phyloP scores from a whole-genome alignment of 305 asterid species.

The Withania somnifera region DNA sequence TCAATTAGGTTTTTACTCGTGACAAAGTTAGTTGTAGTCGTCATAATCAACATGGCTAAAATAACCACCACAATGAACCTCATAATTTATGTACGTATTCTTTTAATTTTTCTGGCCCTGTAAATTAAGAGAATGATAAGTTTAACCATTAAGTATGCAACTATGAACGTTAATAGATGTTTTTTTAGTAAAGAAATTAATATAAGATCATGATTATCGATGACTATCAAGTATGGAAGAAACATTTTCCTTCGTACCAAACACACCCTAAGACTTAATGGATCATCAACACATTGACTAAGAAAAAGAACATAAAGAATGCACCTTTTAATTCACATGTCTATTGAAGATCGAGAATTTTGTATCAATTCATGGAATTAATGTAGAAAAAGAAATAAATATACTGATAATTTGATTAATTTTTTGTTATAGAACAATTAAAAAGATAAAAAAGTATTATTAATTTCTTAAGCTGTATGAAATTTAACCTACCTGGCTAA shows the following conservation, averaged over 20 bases:
- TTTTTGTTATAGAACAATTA: neutral
- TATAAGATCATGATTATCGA: neutral
- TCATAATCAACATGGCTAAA: slow-evolving; percentile 2
- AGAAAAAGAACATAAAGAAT: too few relatives aligned
- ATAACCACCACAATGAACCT: neutral
- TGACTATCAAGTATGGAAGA: too few relatives aligned
- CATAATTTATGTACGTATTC: slow-evolving; percentile 11
- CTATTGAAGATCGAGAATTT: too few relatives aligned
- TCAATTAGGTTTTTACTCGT: neutral
- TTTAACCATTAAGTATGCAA: neutral
- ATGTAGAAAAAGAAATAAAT: neutral
- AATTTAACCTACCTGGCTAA: neutral
- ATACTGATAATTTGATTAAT: neutral
- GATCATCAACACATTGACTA: too few relatives aligned
- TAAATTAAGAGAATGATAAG: neutral
- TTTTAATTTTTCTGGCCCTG: neutral
- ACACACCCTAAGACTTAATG: too few relatives aligned
- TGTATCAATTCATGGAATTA: too few relatives aligned
- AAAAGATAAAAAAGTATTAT: neutral
- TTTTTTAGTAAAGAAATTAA: neutral
- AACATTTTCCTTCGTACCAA: too few relatives aligned
- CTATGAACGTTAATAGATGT: neutral
- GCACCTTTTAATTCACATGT: too few relatives aligned
- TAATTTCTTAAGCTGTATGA: neutral
- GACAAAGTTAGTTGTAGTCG: slow-evolving; percentile 3